Conservation (phyloP, 495 filamentous ascomycete genomes). For the Penicillium flavigenum region DNA sequence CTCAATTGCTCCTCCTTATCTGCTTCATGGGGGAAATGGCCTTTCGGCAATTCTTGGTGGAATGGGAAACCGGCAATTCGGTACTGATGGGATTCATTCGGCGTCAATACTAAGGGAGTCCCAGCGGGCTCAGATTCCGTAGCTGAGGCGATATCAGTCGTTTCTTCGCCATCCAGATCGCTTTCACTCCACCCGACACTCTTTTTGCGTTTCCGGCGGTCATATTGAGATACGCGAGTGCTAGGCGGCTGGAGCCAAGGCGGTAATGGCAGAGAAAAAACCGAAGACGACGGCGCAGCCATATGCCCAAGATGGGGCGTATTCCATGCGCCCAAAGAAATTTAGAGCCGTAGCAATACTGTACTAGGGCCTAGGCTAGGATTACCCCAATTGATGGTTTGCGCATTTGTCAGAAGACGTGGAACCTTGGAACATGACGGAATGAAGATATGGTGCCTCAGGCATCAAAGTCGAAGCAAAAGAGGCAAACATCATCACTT, state of each 20-base stretch:
- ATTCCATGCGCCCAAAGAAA: conserved; percentile 13
- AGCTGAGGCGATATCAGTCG: conserved; percentile 38
- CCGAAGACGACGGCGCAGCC: conserved; percentile 35
- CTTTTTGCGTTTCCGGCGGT: conserved; percentile 43
- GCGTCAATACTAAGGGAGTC: conserved; percentile 38
- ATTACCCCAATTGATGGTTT: neutral
- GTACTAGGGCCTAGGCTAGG: neutral
- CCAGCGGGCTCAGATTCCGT: conserved; percentile 25
- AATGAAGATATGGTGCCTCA: conserved; percentile 10
- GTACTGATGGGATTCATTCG: conserved; percentile 50
- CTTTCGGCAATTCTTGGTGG: conserved; percentile 44
- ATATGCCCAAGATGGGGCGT: conserved; percentile 25
- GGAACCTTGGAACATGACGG: conserved; percentile 9
- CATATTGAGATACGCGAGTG: conserved; percentile 39
- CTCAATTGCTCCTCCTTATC: conserved; percentile 14
- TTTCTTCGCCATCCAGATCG: conserved; percentile 26
- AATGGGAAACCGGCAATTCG: conserved; percentile 46
- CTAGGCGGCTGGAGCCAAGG: conserved; percentile 39
- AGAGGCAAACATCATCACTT: conserved; percentile 29
- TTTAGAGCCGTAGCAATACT: neutral
- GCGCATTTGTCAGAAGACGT: conserved; percentile 17
- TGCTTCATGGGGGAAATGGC: conserved; percentile 45
- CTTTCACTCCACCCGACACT: conserved; percentile 30
- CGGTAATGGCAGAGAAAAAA: conserved; percentile 45
- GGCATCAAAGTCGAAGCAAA: conserved; percentile 16